phyloP scores from a whole-genome alignment of 2,329 filamentous ascomycete genomes.

The Aspergillus awamori region DNA sequence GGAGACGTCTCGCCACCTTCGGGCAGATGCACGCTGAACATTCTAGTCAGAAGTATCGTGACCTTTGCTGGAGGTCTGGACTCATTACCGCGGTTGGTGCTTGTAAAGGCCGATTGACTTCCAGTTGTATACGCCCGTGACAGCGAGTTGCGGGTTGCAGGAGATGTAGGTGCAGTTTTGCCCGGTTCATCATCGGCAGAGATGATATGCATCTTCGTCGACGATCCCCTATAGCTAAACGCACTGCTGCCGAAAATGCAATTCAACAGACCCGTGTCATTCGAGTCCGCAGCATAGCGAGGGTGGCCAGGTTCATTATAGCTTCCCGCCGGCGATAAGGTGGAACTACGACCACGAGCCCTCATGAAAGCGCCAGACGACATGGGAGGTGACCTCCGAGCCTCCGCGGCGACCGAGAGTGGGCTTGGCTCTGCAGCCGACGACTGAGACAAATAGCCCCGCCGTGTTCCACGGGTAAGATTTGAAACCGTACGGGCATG shows the following conservation, averaged over 20 bases:
- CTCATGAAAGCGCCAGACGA: conserved; percentile 45
- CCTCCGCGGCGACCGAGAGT: conserved; percentile 35
- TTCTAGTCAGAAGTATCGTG: conserved; percentile 60
- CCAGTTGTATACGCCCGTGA: conserved; percentile 44
- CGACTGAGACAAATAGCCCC: conserved; percentile 38
- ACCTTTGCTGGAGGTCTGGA: conserved; percentile 49
- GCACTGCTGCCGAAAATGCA: conserved; percentile 64
- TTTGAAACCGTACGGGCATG: conserved; percentile 45
- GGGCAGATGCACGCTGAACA: conserved; percentile 60
- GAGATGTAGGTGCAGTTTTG: conserved; percentile 28
- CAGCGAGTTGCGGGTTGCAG: conserved; percentile 38
- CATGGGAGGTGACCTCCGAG: conserved; percentile 36
- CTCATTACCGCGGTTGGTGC: conserved; percentile 30
- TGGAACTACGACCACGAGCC: conserved; percentile 50
- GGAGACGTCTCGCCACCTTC: conserved; percentile 45
- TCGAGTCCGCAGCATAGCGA: conserved; percentile 49
- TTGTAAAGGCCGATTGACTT: conserved; percentile 33
- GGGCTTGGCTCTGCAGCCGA: conserved; percentile 39
- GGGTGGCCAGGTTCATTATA: conserved; percentile 40
- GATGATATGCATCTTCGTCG: conserved; percentile 63
- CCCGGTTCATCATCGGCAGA: conserved; percentile 43
- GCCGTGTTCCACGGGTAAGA: conserved; percentile 39
- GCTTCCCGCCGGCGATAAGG: conserved; percentile 40
- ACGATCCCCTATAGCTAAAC: conserved; percentile 61
- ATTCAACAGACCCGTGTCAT: conserved; percentile 57